Evolutionary conservation across 805 yeast species (phyloP), one percentile per base, ranked within the genome.

Genomic region (Suhomyces faveliae): DNA sequence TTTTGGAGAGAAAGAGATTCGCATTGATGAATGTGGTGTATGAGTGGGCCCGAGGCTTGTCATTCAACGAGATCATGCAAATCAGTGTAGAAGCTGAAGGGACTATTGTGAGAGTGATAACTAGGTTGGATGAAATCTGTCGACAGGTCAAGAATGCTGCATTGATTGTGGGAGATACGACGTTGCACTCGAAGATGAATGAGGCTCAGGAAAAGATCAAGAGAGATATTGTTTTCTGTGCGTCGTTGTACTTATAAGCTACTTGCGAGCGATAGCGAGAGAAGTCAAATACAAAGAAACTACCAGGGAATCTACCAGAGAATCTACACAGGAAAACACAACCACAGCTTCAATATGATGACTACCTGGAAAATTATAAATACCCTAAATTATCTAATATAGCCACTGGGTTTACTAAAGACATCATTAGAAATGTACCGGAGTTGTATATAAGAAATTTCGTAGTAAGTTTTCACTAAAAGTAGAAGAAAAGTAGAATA

Each of bases 211-310:
- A 94, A 62, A 81, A 83, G 65, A 94, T 94, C 63, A 92, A 92
- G 69, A 82, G 99, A 59, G 99, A 94, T 64, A 94, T 94, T 57
- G 98, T 94, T 0, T 94, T 94, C 68, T 94, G 98, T 64, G 97
- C 98, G 3, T 87, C 96, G 48, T 78, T 94, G 51, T 94, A 94
- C 63, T 71, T 92, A 55, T 91, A 33, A 19, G 10, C 8, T 15
- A n/a, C 10, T n/a, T n/a, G 12, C 29, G 12, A 7, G 27, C 27
- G 27, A n/a, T 10, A 24, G 27, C 27, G 27, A 30, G 27, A 24
- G 27, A 7, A 24, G 27, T 24, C 27, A 24, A 24, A 24, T n/a
- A n/a, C n/a, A n/a, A n/a, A n/a, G n/a, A n/a, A n/a, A n/a, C n/a
- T n/a, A n/a, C n/a, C n/a, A n/a, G n/a, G n/a, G n/a, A n/a, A n/a